Evolutionary conservation across 2,329 filamentous ascomycete species (phyloP).

Genomic region (Lizonia empirigonia): DNA sequence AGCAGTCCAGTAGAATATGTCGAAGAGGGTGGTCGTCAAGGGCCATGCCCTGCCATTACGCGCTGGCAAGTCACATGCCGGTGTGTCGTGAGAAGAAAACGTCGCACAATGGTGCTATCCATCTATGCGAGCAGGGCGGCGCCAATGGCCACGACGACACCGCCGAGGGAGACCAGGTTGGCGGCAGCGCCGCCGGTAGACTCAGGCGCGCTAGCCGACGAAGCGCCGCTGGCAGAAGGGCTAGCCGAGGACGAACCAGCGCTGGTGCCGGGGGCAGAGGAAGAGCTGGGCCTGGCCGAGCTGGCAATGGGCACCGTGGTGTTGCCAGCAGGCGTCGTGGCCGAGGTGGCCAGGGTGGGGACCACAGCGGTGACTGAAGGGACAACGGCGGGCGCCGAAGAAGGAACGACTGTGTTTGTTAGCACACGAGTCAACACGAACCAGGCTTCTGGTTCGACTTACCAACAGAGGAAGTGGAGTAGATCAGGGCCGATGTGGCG

Average conservation of each 20-base stretch:
- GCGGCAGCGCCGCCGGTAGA: slow-evolving; percentile 31
- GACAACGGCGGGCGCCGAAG: slow-evolving; percentile 13
- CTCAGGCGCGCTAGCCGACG: slow-evolving; percentile 18
- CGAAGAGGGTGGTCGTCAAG: slow-evolving; percentile 21
- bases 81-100: slow-evolving; percentile 14
- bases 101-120: background rate
- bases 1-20: slow-evolving; percentile 15
- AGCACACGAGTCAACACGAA: background rate
- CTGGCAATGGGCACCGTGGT: slow-evolving; percentile 5
- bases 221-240: slow-evolving; percentile 16
- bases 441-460: background rate
- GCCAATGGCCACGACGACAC: slow-evolving; percentile 34
- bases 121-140: slow-evolving; percentile 39
- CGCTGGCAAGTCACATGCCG: background rate
- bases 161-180: slow-evolving; percentile 40
- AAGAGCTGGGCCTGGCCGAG: slow-evolving; percentile 3
- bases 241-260: slow-evolving; percentile 11
- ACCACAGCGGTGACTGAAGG: slow-evolving; percentile 2
- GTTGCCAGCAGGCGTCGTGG: slow-evolving; percentile 3
- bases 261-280: background rate
- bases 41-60: background rate
- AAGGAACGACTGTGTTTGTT: slow-evolving; percentile 12
- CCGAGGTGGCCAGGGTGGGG: slow-evolving; percentile 1
- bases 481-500: slow-evolving; percentile 9
- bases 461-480: background rate